Base-by-base conservation (phyloP, 2,329 filamentous ascomycete species). In the Sporothrix brunneoviolacea region DNA sequence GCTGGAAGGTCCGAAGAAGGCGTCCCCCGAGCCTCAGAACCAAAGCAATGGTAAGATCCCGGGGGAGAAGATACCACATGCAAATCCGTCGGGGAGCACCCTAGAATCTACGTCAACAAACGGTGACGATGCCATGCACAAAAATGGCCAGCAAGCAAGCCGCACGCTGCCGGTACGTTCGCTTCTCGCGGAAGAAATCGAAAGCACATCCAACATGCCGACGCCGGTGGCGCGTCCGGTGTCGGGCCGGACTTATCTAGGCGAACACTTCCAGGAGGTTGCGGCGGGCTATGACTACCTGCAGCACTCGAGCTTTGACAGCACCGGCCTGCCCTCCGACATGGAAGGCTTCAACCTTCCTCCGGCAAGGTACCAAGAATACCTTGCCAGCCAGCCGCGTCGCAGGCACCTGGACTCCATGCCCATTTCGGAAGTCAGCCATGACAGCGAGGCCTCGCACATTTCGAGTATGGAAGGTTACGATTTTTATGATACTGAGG, bases 401-500 rank as follows among this genome's bases (percentile, higher is more conserved):
- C 69, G 74, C 9, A 68, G 67, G 48, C 70, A 75, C 22, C 69
- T 74, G 10, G 70, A 78, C 58, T 80, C 76, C 1, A 65, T 67
- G 33, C 70, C 76, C 2, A 58, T 78, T 22, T 80, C 78, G 3
- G 66, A 71, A n/a, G 55, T 65, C 18, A 79, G 76, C 59, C 70
- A 75, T 28, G 70, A 72, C 36, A 79, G 73, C 57, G 71, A 69
- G 38, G 57, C 59, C 35, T 70, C 72, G 6, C 70, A 75, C 19
- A 57, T 66, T n/a, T 76, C 75, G 12, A 75, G 69, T 59, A 78
- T 74, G 2, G 80, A 83, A 56, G 80, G 80, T 1, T 83, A 84
- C 58, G 80, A 84, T 61, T 84, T 84, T 59, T 83, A 83, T 59
- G 81, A 80, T 58, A 67, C 79, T 24, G 79, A 80, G n/a, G 74